phyloP scores from a whole-genome alignment of 2,329 filamentous ascomycete genomes.

The Diaporthe citrichinensis region DNA sequence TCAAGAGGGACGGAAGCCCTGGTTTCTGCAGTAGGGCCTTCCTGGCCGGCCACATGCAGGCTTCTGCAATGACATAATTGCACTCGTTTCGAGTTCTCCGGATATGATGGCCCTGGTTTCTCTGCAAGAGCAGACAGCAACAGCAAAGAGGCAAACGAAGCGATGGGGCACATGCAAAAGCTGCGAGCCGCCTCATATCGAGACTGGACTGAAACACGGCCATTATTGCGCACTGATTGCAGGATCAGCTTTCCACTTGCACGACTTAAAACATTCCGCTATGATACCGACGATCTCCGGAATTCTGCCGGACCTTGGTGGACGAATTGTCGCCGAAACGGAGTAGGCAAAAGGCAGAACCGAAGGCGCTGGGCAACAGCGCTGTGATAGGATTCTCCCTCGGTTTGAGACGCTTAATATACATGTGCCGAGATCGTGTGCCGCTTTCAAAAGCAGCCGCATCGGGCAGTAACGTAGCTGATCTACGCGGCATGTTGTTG shows the following conservation, averaged over 20 bases:
- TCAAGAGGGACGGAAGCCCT: constrained; percentile 51
- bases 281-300: background rate
- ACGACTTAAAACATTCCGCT: background rate
- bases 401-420: background rate
- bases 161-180: constrained; percentile 1
- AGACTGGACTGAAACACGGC: background rate
- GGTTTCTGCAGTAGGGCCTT: constrained; percentile 6
- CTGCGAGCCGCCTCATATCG: constrained; percentile 1
- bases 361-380: background rate
- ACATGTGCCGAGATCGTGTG: constrained; percentile 15
- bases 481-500: background rate
- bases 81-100: background rate
- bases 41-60: constrained; percentile 31
- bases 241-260: background rate
- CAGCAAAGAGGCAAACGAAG: background rate
- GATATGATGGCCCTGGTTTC: background rate
- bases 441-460: background rate
- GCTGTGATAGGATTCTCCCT: background rate
- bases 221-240: background rate
- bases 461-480: background rate
- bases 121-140: constrained; percentile 21
- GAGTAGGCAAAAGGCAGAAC: background rate
- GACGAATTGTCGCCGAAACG: background rate
- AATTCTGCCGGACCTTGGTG: background rate
- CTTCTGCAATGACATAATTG: constrained; percentile 39